phyloP scores from a whole-genome alignment of 495 filamentous ascomycete genomes.

The Tuber aestivum region DNA sequence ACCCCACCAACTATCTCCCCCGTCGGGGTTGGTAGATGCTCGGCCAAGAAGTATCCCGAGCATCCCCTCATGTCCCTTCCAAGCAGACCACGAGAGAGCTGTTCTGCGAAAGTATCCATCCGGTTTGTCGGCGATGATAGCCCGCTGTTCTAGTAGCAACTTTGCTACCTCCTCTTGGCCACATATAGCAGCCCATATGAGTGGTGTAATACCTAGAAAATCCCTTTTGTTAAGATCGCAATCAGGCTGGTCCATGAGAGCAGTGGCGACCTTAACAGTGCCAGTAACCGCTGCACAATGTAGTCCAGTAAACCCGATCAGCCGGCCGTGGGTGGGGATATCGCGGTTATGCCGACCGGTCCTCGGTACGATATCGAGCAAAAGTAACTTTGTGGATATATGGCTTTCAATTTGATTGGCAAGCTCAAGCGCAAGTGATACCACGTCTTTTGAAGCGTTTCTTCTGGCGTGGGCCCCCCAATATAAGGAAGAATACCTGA shows the following conservation, averaged over 20 bases:
- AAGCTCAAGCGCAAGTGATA: no score
- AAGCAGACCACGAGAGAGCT: not conserved
- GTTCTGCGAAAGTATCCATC: no score
- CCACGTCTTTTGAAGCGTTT: no score
- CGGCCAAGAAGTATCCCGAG: not conserved
- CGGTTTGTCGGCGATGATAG: no score
- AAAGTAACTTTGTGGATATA: no score
- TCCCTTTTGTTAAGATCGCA: not conserved
- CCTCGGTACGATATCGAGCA: not conserved
- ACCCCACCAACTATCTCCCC: not conserved
- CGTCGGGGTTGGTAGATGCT: not conserved
- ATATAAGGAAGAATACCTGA: no score
- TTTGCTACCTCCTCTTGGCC: no score
- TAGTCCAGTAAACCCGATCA: not conserved
- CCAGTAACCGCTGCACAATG: not conserved
- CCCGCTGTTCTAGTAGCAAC: no score
- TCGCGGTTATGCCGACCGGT: not conserved
- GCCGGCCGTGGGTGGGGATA: not conserved
- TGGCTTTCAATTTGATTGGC: no score
- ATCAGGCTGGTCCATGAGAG: not conserved
- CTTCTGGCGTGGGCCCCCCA: no score
- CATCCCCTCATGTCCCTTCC: not conserved
- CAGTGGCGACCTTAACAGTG: not conserved
- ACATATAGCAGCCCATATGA: no score
- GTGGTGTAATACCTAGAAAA: not conserved